phyloP scores from a whole-genome alignment of 2,329 filamentous ascomycete genomes.

The Ophiostoma himal-ulmi region DNA sequence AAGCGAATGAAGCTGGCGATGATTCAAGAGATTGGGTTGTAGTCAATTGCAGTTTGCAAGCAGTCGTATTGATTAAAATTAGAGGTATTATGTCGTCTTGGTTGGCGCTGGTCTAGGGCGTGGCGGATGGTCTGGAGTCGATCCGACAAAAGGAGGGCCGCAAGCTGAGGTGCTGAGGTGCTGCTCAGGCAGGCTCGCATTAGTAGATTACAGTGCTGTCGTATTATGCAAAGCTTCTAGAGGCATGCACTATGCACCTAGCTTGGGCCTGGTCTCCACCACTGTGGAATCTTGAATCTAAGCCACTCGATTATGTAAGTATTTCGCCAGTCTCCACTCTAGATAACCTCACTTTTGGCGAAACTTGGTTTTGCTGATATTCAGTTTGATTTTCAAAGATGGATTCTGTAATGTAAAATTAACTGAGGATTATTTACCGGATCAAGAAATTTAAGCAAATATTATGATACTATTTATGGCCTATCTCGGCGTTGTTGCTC shows the following conservation, averaged over 20 bases:
- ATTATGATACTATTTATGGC: too few species aligned
- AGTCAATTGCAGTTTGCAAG: neutral
- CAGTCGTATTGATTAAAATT: neutral
- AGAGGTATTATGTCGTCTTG: neutral
- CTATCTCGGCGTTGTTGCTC: too few species aligned
- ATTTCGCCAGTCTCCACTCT: neutral
- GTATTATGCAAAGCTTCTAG: conserved; percentile 7
- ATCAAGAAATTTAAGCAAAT: too few species aligned
- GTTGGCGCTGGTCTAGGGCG: conserved; percentile 2
- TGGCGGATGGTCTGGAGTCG: conserved; percentile 12
- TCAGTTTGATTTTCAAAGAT: neutral
- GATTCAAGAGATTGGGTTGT: neutral
- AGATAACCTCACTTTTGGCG: neutral
- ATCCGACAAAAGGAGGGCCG: conserved; percentile 5
- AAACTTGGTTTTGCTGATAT: neutral
- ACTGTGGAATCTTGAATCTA: neutral
- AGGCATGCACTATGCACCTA: conserved; percentile 3
- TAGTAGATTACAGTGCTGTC: conserved; percentile 1
- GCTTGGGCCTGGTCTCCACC: neutral
- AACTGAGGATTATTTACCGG: neutral
- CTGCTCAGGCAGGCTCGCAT: neutral
- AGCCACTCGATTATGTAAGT: conserved; percentile 8
- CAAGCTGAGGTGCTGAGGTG: conserved; percentile 12
- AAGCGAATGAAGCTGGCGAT: neutral
- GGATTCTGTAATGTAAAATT: neutral